A percentile compares a stretch with the other conserved stretches of the same genome.
These are phyloP conservation scores for Erodium maritimum DNA, from an alignment of 345 rosid genomes.

Conservation along the genomic window DNA sequence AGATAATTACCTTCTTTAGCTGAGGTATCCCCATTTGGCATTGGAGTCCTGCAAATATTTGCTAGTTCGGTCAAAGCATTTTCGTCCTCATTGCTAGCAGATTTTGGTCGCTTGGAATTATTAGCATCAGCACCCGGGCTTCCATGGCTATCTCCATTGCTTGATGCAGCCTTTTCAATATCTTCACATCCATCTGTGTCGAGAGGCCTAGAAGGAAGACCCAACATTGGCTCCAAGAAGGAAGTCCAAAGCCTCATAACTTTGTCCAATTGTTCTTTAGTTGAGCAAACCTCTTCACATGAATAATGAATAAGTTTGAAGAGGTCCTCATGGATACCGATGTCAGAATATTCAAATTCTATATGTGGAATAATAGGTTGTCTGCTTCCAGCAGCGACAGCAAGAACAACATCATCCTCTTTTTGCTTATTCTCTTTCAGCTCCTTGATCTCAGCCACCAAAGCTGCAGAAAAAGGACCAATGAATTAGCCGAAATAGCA, in stretches of 20 bases:
- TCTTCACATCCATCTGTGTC: constrained; percentile 33
- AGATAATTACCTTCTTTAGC: constrained; percentile 27
- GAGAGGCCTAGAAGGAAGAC: constrained; percentile 40
- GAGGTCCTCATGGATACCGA: constrained; percentile 67
- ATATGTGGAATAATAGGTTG: constrained; percentile 58
- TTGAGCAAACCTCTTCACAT: constrained; percentile 85
- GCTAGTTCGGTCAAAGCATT: constrained; percentile 28
- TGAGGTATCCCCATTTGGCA: constrained; percentile 39
- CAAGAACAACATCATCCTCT: constrained; percentile 63
- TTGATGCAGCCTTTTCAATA: constrained; percentile 35
- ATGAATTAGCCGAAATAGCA: no score
- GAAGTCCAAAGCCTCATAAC: constrained; percentile 80
- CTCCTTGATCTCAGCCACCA: constrained; percentile 86
- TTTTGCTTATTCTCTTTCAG: constrained; percentile 77
- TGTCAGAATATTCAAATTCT: constrained; percentile 52
- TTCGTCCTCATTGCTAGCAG: constrained; percentile 38
- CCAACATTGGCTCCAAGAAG: constrained; percentile 76
- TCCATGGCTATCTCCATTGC: constrained; percentile 38
- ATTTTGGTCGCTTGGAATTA: constrained; percentile 37
- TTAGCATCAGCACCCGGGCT: constrained; percentile 32
- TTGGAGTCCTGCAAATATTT: constrained; percentile 24
- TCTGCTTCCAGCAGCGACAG: constrained; percentile 69
- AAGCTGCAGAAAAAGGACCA: constrained; percentile 27
- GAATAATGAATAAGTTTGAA: constrained; percentile 80
- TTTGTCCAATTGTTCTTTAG: constrained; percentile 83